These are phyloP conservation scores for Fusarium sp. DNA, from an alignment of 2,329 filamentous ascomycete species.

Conservation along the genomic window DNA sequence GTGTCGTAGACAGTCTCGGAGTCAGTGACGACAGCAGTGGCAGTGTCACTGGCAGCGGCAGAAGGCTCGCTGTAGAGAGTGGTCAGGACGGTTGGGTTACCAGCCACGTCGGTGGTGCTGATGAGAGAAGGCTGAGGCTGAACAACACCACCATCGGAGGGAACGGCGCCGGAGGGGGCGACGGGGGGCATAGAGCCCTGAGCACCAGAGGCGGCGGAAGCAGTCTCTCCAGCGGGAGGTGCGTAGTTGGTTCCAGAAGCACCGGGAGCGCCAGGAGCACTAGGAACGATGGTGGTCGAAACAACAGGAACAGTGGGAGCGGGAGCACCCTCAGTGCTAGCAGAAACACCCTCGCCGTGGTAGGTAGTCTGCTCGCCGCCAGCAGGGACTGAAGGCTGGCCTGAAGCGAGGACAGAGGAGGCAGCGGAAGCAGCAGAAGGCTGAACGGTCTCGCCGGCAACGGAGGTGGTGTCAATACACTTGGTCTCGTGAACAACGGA, in stretches of 20 bases:
- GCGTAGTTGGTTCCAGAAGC: slow-evolving; percentile 29
- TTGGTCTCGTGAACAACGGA: slow-evolving; percentile 50
- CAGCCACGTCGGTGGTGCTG: slow-evolving; percentile 34
- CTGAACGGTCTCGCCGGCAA: slow-evolving; percentile 26
- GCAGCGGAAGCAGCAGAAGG: slow-evolving; percentile 14
- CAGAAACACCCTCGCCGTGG: slow-evolving; percentile 26
- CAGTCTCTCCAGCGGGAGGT: slow-evolving; percentile 12
- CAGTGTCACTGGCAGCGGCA: slow-evolving; percentile 29
- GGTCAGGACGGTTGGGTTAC: slow-evolving; percentile 35
- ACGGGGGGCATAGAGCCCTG: not conserved
- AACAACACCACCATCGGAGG: slow-evolving; percentile 24
- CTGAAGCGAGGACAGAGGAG: slow-evolving; percentile 19
- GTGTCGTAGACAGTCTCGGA: slow-evolving; percentile 31
- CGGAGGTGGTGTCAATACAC: slow-evolving; percentile 49
- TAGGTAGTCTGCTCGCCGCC: slow-evolving; percentile 32
- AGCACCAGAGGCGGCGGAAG: not conserved
- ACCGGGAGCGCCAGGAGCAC: slow-evolving; percentile 3
- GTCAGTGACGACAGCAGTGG: slow-evolving; percentile 28
- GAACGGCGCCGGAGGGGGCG: slow-evolving; percentile 4
- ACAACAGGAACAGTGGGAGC: slow-evolving; percentile 10
- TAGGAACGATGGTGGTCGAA: slow-evolving; percentile 12
- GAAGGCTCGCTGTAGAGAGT: slow-evolving; percentile 34
- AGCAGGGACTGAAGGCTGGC: slow-evolving; percentile 22
- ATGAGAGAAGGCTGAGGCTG: slow-evolving; percentile 29
- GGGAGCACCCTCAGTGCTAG: slow-evolving; percentile 10